These are phyloP conservation scores for Solanum microdontum DNA, from an alignment of 257 asterid genomes.

Conservation along the genomic window DNA sequence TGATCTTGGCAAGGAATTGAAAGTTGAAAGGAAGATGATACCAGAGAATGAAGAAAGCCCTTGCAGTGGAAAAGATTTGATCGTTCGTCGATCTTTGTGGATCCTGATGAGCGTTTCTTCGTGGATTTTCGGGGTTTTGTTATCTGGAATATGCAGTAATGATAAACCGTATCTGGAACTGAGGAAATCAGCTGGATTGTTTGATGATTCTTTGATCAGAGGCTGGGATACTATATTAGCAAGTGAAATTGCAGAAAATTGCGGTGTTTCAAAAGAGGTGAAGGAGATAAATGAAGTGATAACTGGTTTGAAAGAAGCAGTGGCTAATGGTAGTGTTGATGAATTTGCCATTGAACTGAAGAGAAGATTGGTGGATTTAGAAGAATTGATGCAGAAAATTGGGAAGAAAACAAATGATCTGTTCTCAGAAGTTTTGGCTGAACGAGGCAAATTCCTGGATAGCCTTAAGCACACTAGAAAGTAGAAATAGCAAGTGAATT, in stretches of 20 bases:
- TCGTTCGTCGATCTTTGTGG: slow-evolving; percentile 23
- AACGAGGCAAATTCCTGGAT: slow-evolving; percentile 44
- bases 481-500: background rate
- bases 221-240: slow-evolving; percentile 24
- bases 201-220: slow-evolving; percentile 21
- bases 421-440: slow-evolving; percentile 36
- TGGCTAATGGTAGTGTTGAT: background rate
- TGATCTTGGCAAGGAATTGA: slow-evolving; percentile 10
- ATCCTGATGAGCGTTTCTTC: slow-evolving; percentile 19
- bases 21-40: slow-evolving; percentile 4
- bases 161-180: slow-evolving; percentile 21
- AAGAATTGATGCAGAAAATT: slow-evolving; percentile 14
- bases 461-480: slow-evolving; percentile 17
- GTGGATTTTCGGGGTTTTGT: slow-evolving; percentile 34
- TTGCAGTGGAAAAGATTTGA: slow-evolving; percentile 23
- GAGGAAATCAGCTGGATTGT: slow-evolving; percentile 13
- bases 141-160: slow-evolving; percentile 34
- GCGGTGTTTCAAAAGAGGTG: slow-evolving; percentile 32
- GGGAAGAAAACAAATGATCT: slow-evolving; percentile 29
- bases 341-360: slow-evolving; percentile 17
- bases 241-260: slow-evolving; percentile 8
- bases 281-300: slow-evolving; percentile 29
- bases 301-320: background rate
- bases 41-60: slow-evolving; percentile 15
- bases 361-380: slow-evolving; percentile 28